A percentile compares a stretch with the other conserved stretches of the same genome.
Evolutionary conservation across 2,329 filamentous ascomycete species (phyloP).

Genomic region (Fonsecaea erecta): DNA sequence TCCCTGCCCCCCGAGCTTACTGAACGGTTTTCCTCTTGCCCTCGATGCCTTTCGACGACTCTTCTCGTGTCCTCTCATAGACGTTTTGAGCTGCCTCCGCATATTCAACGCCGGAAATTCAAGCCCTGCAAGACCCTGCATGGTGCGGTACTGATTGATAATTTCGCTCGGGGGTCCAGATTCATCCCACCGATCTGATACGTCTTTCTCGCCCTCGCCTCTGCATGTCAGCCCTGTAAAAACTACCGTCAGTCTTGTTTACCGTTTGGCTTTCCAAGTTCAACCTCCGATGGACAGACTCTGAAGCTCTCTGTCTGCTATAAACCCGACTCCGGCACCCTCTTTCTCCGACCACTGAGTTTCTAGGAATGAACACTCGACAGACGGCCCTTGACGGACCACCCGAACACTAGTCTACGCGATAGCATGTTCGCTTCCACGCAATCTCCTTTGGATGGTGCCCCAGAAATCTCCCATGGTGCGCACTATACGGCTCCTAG

Average conservation of each 20-base stretch:
- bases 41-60: background rate
- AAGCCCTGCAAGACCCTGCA: conserved; percentile 5
- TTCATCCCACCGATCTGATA: conserved; percentile 2
- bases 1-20: background rate
- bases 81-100: background rate
- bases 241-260: conserved; percentile 1
- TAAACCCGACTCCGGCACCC: conserved; percentile 1
- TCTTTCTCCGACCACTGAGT: background rate
- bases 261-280: background rate
- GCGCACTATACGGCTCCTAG: conserved; percentile 12
- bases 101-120: background rate
- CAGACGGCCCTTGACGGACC: background rate
- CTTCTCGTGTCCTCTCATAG: background rate
- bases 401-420: background rate
- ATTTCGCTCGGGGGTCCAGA: background rate
- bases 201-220: background rate
- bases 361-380: conserved; percentile 3
- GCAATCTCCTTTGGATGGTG: conserved; percentile 2
- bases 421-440: conserved; percentile 19
- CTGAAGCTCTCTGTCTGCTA: background rate
- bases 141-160: background rate
- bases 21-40: background rate
- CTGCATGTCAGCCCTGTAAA: conserved; percentile 3
- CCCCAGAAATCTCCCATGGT: conserved; percentile 16
- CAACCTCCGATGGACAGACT: background rate